Evolutionary conservation across 108 stramenopile genomes (phyloP).

Genomic region (Skeletonema marinoi): DNA sequence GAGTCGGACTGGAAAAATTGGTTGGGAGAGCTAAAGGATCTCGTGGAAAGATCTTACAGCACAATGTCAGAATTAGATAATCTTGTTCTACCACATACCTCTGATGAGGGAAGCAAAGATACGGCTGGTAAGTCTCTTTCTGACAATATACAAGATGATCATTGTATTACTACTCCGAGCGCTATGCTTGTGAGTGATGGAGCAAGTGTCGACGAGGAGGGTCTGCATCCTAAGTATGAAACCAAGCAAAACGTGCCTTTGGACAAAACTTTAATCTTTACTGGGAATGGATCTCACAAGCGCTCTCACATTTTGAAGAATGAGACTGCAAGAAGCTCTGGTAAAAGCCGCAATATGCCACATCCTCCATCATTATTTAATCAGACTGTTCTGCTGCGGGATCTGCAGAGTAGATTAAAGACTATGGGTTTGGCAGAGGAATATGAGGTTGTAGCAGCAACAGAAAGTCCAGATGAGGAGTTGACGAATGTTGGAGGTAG

Average conservation of each 20-base stretch:
- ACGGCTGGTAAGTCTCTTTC: background rate
- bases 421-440: constrained; percentile 35
- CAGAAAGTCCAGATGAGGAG: background rate
- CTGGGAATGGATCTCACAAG: constrained; percentile 31
- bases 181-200: constrained; percentile 11
- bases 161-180: background rate
- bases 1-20: constrained; percentile 8
- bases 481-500: background rate
- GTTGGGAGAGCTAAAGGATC: constrained; percentile 39
- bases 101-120: background rate
- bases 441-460: constrained; percentile 16
- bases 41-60: constrained; percentile 15
- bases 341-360: background rate
- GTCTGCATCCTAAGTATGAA: background rate
- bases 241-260: background rate
- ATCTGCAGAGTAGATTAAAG: constrained; percentile 34
- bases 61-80: constrained; percentile 23
- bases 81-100: background rate
- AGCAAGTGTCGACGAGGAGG: background rate
- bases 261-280: constrained; percentile 44
- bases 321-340: background rate
- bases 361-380: constrained; percentile 7
- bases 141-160: background rate
- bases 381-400: constrained; percentile 29
- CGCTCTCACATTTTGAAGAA: background rate